A percentile compares a stretch with the other conserved stretches of the same genome.
Conservation (phyloP, 1,284 basidiomycete species). For the Apiotrichum brassicae region DNA sequence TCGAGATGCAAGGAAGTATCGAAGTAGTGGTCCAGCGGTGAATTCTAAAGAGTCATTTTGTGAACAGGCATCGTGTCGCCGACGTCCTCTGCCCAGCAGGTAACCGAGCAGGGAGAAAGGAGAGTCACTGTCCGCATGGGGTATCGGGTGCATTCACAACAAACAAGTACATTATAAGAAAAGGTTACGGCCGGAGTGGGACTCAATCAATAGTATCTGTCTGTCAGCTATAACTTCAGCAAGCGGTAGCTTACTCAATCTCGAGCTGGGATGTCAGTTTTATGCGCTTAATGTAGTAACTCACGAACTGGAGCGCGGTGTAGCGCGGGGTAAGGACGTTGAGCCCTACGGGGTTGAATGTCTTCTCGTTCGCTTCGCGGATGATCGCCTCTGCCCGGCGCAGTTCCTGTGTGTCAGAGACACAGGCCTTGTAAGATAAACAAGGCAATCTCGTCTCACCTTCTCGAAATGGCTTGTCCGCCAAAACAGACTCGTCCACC, state of each 20-base stretch:
- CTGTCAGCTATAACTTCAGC: not conserved
- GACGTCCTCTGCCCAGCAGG: too few relatives aligned
- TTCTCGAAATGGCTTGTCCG: constrained; percentile 46
- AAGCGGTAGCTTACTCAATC: not conserved
- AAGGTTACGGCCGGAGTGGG: not conserved
- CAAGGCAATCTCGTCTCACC: constrained; percentile 30
- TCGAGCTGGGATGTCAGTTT: constrained; percentile 2
- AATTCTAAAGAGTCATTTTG: too few relatives aligned
- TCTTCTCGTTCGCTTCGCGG: constrained; percentile 38
- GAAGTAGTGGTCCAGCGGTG: too few relatives aligned
- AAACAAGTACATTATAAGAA: not conserved
- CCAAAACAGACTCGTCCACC: constrained; percentile 46
- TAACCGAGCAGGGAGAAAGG: too few relatives aligned
- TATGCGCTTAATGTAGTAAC: constrained; percentile 9
- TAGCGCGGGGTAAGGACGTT: constrained; percentile 48
- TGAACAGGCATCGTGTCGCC: too few relatives aligned
- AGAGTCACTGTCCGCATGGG: too few relatives aligned
- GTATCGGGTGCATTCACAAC: too few relatives aligned
- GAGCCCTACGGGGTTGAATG: constrained; percentile 49
- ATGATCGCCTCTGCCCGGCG: constrained; percentile 38
- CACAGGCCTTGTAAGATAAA: too few relatives aligned
- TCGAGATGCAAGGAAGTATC: too few relatives aligned
- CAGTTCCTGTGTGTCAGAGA: constrained; percentile 39
- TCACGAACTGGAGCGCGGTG: constrained; percentile 50
- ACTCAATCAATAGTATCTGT: constrained; percentile 6